These are phyloP conservation scores for Teunomyces panamensis DNA, from an alignment of 805 yeast genomes.

Conservation along the genomic window DNA sequence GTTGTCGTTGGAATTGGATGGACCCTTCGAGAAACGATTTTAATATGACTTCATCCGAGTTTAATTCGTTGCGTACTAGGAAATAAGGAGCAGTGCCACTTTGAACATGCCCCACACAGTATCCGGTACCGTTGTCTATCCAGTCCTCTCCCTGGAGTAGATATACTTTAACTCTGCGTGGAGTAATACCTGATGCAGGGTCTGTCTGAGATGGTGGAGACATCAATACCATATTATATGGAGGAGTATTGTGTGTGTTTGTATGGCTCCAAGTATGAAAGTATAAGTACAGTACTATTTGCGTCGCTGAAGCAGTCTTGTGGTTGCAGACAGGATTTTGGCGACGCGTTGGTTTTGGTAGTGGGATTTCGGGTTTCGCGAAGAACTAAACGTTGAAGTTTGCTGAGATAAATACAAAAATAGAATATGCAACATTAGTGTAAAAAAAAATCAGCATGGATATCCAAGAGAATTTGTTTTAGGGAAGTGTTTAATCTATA, in stretches of 20 bases:
- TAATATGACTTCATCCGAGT: conserved; percentile 56
- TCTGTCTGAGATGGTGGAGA: neutral
- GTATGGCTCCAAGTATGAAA: neutral
- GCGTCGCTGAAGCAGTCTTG: neutral
- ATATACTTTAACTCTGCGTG: conserved; percentile 90
- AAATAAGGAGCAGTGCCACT: conserved; percentile 52
- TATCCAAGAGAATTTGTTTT: neutral
- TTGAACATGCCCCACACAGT: conserved; percentile 67
- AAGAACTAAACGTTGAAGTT: neutral
- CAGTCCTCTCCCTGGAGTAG: conserved; percentile 77
- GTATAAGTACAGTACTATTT: neutral
- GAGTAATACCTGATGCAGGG: conserved; percentile 23
- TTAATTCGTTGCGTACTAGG: conserved; percentile 68
- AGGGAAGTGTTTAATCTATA: neutral
- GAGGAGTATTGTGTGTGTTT: neutral
- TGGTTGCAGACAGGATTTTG: neutral
- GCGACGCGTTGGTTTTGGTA: conserved; percentile 3
- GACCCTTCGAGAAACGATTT: conserved; percentile 67
- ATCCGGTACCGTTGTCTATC: conserved; percentile 93
- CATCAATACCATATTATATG: conserved; percentile 1
- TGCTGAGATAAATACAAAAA: neutral
- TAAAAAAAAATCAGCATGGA: too few relatives aligned
- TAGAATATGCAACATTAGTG: neutral
- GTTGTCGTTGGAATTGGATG: conserved; percentile 88
- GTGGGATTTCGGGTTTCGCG: conserved; percentile 1